Evolutionary conservation across 176 grass and related monocot genomes (phyloP), one percentile per base, ranked within the genome.

Genomic region (Sorghum bicolor): DNA sequence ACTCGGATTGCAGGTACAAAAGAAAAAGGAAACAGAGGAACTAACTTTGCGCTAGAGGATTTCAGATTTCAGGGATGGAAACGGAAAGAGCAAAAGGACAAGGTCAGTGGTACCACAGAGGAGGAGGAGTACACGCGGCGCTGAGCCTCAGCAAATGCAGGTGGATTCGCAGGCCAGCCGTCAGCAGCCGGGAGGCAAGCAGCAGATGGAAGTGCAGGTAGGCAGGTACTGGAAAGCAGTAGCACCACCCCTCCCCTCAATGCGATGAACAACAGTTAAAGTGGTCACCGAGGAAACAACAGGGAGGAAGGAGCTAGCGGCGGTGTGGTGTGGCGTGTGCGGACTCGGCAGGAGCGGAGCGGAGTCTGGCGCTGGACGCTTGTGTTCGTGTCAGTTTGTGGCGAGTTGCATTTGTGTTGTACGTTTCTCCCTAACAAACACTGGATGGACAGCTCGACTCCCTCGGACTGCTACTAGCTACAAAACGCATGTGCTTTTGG

Each of bases 401-500:
- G 45, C 41, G 30, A 81, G 64, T 3, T 25, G 77, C 12, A 67
- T 22, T 24, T 79, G 32, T 60, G 11, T 24, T 10, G 20, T 67
- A 8, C 6, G 31, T 43, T 43, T 71, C 37, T 43, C 53, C 53
- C 8, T 24, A 58, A 3, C 53, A 43, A 63, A 70, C 36, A 24
- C 43, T 80, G 44, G 20, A 25, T 55, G 47, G 61, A 66, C 61
- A 47, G 26, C 77, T 67, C 12, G 40, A 25, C 62, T n/a, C 10
- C 39, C 58, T 22, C 29, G 28, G 19, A 47, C 40, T 66, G 62
- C 31, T 66, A 66, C 9, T 66, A 79, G 2, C 77, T 2, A 19
- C 17, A 48, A 67, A 67, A 80, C 77, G 29, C 62, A 67, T 80
- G 77, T 80, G 77, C 62, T 67, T 53, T 36, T 53, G 64, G 64